Conservation (phyloP, 2,329 filamentous ascomycete species). For the Thelonectria discophora region DNA sequence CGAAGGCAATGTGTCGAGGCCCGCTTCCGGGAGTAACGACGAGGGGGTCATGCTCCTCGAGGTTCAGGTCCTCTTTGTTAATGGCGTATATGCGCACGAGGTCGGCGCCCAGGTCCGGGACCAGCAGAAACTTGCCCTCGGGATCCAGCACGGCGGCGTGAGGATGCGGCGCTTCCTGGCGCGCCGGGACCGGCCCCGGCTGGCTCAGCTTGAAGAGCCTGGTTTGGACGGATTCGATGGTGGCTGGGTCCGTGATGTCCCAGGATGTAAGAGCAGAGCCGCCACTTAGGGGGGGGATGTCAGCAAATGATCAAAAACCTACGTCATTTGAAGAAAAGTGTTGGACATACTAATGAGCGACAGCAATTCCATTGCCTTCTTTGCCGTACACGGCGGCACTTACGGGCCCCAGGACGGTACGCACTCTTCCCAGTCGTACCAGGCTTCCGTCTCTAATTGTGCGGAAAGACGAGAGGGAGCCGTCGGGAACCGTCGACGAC, state of each 20-base stretch:
- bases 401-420: conserved; percentile 54
- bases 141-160: conserved; percentile 74
- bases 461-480: conserved; percentile 56
- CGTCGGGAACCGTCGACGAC: conserved; percentile 49
- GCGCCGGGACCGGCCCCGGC: conserved; percentile 51
- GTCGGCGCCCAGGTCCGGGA: conserved; percentile 74
- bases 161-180: conserved; percentile 68
- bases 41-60: conserved; percentile 52
- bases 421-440: conserved; percentile 47
- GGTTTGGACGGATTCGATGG: conserved; percentile 49
- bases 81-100: conserved; percentile 66
- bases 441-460: conserved; percentile 52
- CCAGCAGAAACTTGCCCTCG: conserved; percentile 67
- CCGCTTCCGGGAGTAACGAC: conserved; percentile 63
- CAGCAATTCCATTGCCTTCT: conserved; percentile 50
- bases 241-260: conserved; percentile 51
- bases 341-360: conserved; percentile 57
- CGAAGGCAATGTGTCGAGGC: conserved; percentile 72
- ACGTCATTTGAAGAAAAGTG: neutral
- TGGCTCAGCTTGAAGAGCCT: conserved; percentile 51
- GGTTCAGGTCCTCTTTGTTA: conserved; percentile 52
- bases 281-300: conserved; percentile 41
- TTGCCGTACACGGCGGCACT: conserved; percentile 55
- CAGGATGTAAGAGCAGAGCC: conserved; percentile 56
- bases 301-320: conserved; percentile 5